Evolutionary conservation across 352 stramenopile genomes (phyloP).

Genomic region (Phytophthora syringae): DNA sequence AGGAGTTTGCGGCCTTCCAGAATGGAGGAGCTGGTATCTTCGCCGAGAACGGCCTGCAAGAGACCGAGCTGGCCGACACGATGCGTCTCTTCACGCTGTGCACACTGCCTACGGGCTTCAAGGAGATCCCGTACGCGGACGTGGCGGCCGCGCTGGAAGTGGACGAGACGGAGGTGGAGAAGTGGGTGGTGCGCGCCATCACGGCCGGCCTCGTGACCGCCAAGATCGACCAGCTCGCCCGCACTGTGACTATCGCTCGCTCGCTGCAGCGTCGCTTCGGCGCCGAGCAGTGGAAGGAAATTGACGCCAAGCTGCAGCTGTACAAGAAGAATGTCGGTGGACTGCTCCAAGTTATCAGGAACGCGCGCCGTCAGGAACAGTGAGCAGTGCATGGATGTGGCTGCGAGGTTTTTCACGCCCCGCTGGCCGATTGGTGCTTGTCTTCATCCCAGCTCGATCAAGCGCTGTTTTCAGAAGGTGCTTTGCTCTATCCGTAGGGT

Average conservation of each 20-base stretch:
- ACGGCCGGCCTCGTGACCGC: slow-evolving; percentile 90
- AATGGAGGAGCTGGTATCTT: slow-evolving; percentile 74
- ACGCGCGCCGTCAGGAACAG: slow-evolving; percentile 71
- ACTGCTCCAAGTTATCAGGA: slow-evolving; percentile 88
- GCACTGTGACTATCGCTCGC: slow-evolving; percentile 89
- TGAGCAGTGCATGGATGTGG: slow-evolving; percentile 29
- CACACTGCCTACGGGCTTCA: slow-evolving; percentile 89
- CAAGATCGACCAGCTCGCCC: slow-evolving; percentile 95
- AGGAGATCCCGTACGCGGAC: slow-evolving; percentile 91
- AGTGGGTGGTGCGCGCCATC: slow-evolving; percentile 95
- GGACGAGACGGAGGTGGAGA: slow-evolving; percentile 89
- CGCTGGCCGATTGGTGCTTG: too few relatives aligned
- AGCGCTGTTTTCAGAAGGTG: too few relatives aligned
- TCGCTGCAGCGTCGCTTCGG: slow-evolving; percentile 86
- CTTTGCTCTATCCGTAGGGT: too few relatives aligned
- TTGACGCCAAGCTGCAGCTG: slow-evolving; percentile 88
- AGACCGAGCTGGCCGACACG: slow-evolving; percentile 72
- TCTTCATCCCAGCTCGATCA: too few relatives aligned
- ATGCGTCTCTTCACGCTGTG: slow-evolving; percentile 95
- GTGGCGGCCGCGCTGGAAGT: slow-evolving; percentile 88
- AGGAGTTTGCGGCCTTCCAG: slow-evolving; percentile 88
- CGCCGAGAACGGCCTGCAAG: slow-evolving; percentile 57
- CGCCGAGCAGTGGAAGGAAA: slow-evolving; percentile 89
- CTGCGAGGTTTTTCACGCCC: slow-evolving; percentile 1
- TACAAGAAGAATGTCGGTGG: slow-evolving; percentile 95